These are phyloP conservation scores for Oemleria cerasiformis DNA, from an alignment of 306 rosid species.

Conservation along the genomic window DNA sequence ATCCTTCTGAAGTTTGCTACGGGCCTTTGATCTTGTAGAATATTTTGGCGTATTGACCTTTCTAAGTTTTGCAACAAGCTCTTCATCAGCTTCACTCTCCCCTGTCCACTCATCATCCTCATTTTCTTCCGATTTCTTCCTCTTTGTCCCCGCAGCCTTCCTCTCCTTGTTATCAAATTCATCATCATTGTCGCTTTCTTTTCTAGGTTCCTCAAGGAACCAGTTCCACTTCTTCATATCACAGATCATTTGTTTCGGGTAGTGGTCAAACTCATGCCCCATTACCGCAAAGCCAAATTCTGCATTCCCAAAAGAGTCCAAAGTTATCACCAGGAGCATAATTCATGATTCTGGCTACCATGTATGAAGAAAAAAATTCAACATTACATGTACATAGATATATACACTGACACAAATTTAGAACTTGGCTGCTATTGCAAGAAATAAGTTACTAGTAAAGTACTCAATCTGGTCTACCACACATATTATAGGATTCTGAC, in stretches of 20 bases:
- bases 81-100: conserved; percentile 55
- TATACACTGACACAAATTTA: neutral
- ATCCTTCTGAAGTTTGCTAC: conserved; percentile 18
- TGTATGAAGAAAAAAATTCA: neutral
- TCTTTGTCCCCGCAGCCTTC: conserved; percentile 38
- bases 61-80: conserved; percentile 36
- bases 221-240: conserved; percentile 65
- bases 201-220: conserved; percentile 66
- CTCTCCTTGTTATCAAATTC: conserved; percentile 31
- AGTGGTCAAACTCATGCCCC: conserved; percentile 78
- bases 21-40: conserved; percentile 59
- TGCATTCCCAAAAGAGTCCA: conserved; percentile 34
- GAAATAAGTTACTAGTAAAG: neutral
- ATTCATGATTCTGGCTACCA: neutral
- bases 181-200: conserved; percentile 38
- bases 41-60: conserved; percentile 45
- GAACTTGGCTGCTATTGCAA: neutral
- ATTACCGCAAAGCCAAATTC: conserved; percentile 76
- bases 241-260: conserved; percentile 56
- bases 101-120: conserved; percentile 67
- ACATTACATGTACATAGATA: neutral
- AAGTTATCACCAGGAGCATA: conserved; percentile 14
- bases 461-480: neutral
- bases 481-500: neutral
- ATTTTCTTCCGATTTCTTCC: conserved; percentile 33